Evolutionary conservation across 805 yeast genomes (phyloP), one percentile per base, ranked within the genome.

Genomic region (Ogataea zsoltii): DNA sequence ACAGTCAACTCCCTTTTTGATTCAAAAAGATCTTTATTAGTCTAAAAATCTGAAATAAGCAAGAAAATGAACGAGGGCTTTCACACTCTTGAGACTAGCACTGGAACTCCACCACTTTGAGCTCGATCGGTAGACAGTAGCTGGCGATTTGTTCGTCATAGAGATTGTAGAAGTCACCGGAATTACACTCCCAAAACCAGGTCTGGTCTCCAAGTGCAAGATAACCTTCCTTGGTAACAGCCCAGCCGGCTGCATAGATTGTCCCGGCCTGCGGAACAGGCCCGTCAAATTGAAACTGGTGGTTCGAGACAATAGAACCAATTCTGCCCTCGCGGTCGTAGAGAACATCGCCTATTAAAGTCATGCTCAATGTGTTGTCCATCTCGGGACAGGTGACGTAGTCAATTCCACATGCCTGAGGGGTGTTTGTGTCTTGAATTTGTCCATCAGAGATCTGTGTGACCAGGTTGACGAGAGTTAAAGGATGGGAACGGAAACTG

Each of bases 251-350:
- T 2, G 40, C 40, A 17, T 26, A 37, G 32, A 37, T 37, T 2
- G 40, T 28, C 6, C 40, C 40, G 7, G 40, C 40, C 32, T 37
- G 40, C 3, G 40, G 40, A 25, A 37, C 31, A 2, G 40, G 40
- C 5, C 40, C 40, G 15, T 37, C 40, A 26, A 37, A 37, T 26
- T 37, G 40, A 32, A 37, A 37, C 16, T 37, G 40, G 15, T 26
- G 32, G 40, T 37, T 37, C 19, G 32, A 16, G 14, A 37, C 40
- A 37, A 37, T 26, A 12, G 40, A 37, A 4, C 40, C 40, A 17
- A 37, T 37, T 37, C 40, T 37, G 32, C 40, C 40, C 33, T 10
- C 12, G n/a, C 25, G 25, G 16, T 37, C 40, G 15, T 28, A 28
- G 21, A 37, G 26, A 17, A 37, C 25, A 25, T 17, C 40, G 12